Base-by-base conservation (phyloP, 495 filamentous ascomycete genomes). In the Daldinia vernicosa region DNA sequence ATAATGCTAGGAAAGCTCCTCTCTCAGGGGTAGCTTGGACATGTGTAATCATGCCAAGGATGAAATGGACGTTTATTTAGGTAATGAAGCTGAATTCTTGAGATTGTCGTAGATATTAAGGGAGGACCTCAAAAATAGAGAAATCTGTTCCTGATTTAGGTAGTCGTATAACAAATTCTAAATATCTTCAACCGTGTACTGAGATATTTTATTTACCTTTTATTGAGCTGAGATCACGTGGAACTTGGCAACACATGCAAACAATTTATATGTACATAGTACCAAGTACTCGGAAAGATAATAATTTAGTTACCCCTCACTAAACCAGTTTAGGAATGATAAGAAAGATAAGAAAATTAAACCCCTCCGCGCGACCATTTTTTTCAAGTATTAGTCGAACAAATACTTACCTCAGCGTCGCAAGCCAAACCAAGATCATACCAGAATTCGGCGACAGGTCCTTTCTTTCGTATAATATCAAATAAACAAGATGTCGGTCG, bases 401-500 rank as follows among this genome's bases (percentile, higher is more conserved):
- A 39, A 27, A 27, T 24, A n/a, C 11, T 19, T 32, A 56, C 17
- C 35, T 55, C 61, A 27, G 32, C 32, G 30, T 56, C 26, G 24
- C 15, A 37, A 37, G 28, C 15, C 12, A n/a, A 58, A 39, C 15
- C 9, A 27, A 51, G 28, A 24, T 19, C 19, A 51, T 58, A 32
- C 30, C 19, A 9, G 2, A 12, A 28, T 8, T 51, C 28, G 28
- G 3, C 9, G 7, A 50, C 6, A 58, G 19, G 17, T 26, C 3
- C 14, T 50, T 66, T n/a, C 9, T 32, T 14, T 6, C 11, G 17
- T 19, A 54, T 24, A 59, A 1, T 39, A 4, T 24, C 6, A 60
- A n/a, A 26, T 30, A 4, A 55, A 30, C 51, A 59, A 62, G 57
- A 81, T 78, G 80, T 74, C 76, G 37, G 70, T 74, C 66, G 71